Evolutionary conservation across 2,329 filamentous ascomycete genomes (phyloP).

Genomic region (Clarireedia monteithiana): DNA sequence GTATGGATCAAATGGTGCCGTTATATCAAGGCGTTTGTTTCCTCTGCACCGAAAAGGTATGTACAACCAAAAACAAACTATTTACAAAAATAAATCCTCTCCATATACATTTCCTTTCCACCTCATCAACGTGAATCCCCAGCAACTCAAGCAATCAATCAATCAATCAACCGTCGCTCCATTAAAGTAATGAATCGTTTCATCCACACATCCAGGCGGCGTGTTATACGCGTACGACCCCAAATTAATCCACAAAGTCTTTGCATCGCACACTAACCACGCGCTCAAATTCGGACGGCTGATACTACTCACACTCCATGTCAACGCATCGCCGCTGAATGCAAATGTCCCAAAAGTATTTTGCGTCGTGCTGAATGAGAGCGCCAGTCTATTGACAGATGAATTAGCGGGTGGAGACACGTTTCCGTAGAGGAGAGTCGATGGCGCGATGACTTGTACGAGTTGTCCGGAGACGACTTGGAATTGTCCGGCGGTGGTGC

Average conservation of each 20-base stretch:
- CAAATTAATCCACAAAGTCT: conserved; percentile 48
- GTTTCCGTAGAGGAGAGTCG: conserved; percentile 22
- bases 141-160: neutral
- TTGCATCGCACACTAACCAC: conserved; percentile 49
- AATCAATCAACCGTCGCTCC: conserved; percentile 28
- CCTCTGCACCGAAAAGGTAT: neutral
- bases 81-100: neutral
- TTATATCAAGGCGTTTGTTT: neutral
- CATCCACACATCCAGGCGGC: conserved; percentile 48
- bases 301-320: conserved; percentile 43
- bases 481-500: conserved; percentile 50
- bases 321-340: conserved; percentile 50
- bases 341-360: conserved; percentile 49
- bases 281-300: conserved; percentile 47
- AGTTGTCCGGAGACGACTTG: conserved; percentile 46
- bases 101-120: neutral
- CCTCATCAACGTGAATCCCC: neutral
- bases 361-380: conserved; percentile 42
- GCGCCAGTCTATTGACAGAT: conserved; percentile 40
- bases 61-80: neutral
- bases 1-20: neutral
- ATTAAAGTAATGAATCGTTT: conserved; percentile 44
- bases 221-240: conserved; percentile 52
- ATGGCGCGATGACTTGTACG: conserved; percentile 37
- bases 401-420: conserved; percentile 28